A percentile compares a stretch with the other conserved stretches of the same genome.
These are phyloP conservation scores for Elymus sibiricus DNA, from an alignment of 176 grass and related monocot species.

Conservation along the genomic window DNA sequence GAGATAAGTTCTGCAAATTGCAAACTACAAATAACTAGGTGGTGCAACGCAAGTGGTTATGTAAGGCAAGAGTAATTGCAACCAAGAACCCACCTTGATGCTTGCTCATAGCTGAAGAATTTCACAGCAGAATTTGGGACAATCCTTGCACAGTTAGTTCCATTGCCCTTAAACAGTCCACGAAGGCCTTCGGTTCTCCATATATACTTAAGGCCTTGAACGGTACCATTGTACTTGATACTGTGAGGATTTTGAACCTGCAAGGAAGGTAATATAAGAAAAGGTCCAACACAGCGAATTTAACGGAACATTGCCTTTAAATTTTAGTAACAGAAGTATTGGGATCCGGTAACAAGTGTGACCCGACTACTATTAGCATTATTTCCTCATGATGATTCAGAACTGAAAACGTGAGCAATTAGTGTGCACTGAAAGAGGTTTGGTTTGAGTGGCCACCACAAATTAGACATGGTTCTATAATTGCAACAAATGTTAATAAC, in stretches of 20 bases:
- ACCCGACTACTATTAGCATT: neutral
- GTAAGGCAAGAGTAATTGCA: neutral
- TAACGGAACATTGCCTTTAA: neutral
- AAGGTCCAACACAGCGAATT: neutral
- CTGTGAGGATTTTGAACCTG: conserved; percentile 98
- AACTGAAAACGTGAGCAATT: neutral
- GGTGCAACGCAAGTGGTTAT: neutral
- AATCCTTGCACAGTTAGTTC: conserved; percentile 95
- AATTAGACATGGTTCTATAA: neutral
- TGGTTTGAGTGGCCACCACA: neutral
- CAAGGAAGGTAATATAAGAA: conserved; percentile 13
- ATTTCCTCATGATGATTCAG: neutral
- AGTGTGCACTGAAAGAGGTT: neutral
- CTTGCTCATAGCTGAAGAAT: conserved; percentile 99
- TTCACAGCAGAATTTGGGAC: conserved; percentile 99
- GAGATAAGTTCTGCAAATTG: conserved; percentile 12
- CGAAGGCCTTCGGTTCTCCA: conserved; percentile 90
- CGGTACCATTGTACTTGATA: conserved; percentile 96
- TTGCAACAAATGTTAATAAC: neutral
- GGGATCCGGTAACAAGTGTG: neutral
- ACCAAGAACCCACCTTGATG: conserved; percentile 56
- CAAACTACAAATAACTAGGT: conserved; percentile 28
- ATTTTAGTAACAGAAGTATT: neutral
- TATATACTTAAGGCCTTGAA: conserved; percentile 95
- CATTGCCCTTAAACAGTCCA: conserved; percentile 97